Evolutionary conservation across 495 filamentous ascomycete genomes (phyloP).

Genomic region (Neurospora sp.): DNA sequence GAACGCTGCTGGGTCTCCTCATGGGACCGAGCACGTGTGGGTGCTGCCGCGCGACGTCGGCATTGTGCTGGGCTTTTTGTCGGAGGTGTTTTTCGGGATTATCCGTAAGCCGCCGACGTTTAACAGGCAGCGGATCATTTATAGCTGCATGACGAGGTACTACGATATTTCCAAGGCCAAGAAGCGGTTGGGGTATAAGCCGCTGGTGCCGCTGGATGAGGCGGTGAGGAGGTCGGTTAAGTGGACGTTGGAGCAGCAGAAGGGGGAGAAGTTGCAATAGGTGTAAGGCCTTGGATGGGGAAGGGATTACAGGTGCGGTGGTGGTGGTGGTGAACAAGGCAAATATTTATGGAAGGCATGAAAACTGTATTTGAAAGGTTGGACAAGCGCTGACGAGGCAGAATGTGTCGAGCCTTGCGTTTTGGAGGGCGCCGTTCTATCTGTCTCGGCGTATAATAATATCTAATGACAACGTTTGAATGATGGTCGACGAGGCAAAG

Average conservation of each 20-base stretch:
- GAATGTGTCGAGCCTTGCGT: neutral
- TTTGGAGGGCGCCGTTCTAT: neutral
- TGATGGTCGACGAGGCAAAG: neutral
- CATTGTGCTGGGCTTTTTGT: conserved; percentile 51
- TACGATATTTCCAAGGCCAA: conserved; percentile 81
- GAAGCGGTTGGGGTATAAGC: conserved; percentile 61
- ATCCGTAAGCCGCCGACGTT: conserved; percentile 67
- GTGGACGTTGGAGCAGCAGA: conserved; percentile 49
- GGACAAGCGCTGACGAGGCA: neutral
- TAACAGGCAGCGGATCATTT: conserved; percentile 63
- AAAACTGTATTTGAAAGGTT: neutral
- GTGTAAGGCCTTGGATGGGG: neutral
- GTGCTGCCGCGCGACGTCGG: conserved; percentile 54
- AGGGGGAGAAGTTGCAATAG: conserved; percentile 9
- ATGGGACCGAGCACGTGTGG: conserved; percentile 59
- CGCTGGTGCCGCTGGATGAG: conserved; percentile 64
- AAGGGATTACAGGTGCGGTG: neutral
- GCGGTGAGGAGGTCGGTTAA: conserved; percentile 60
- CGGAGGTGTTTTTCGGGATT: conserved; percentile 57
- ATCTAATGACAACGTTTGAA: neutral
- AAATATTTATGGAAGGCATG: neutral
- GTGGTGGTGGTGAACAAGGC: neutral
- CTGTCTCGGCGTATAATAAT: neutral
- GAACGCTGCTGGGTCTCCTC: conserved; percentile 54
- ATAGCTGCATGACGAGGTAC: conserved; percentile 74